Evolutionary conservation across 2,329 filamentous ascomycete genomes (phyloP).

Genomic region (Fusarium proliferatum): DNA sequence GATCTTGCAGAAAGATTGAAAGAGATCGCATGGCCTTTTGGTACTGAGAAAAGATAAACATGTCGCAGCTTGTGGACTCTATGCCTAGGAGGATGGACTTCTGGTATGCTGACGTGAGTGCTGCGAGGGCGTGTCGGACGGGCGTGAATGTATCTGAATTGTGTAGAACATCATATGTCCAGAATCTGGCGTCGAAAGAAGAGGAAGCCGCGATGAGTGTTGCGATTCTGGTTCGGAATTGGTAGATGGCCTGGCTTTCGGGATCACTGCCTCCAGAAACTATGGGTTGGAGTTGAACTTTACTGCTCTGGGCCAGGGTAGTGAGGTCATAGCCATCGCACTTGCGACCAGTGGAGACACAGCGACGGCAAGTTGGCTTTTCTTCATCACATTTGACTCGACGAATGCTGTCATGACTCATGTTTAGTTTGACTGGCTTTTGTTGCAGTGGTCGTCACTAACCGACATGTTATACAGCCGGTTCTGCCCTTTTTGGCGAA

Average conservation of each 20-base stretch:
- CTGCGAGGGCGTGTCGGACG: neutral
- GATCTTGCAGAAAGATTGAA: no score
- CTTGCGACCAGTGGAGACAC: neutral
- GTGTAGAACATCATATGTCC: neutral
- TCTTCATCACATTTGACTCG: neutral
- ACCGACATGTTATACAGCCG: neutral
- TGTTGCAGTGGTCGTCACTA: neutral
- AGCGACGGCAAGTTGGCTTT: neutral
- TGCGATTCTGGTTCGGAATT: conserved; percentile 5
- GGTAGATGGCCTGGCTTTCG: conserved; percentile 1
- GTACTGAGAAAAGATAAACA: neutral
- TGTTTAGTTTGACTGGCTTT: no score
- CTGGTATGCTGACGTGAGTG: neutral
- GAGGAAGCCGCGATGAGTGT: neutral
- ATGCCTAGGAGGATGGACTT: neutral
- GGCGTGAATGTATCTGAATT: neutral
- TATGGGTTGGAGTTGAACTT: neutral
- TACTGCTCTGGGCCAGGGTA: accelerated
- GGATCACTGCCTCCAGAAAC: neutral
- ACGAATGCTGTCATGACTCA: neutral
- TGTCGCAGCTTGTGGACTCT: neutral
- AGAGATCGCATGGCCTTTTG: neutral
- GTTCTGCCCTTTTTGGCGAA: neutral
- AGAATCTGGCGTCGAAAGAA: neutral
- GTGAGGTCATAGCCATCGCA: neutral